A percentile compares a stretch with the other conserved stretches of the same genome.
Evolutionary conservation across 1,284 basidiomycete species (phyloP).

Genomic region (Cutaneotrichosporon sp.): DNA sequence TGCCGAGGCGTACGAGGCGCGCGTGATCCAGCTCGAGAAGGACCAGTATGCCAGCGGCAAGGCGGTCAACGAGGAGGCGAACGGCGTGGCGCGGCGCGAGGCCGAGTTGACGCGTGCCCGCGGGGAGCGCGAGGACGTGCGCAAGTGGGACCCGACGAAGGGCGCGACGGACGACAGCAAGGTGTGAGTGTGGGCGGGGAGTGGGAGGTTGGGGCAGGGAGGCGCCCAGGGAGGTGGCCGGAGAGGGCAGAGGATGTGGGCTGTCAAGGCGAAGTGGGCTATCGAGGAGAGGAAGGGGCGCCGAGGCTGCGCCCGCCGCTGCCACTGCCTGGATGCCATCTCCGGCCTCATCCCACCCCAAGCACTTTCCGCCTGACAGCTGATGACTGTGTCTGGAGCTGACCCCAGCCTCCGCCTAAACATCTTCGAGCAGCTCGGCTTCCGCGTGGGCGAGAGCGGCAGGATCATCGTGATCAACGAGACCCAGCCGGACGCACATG

Average conservation of each 20-base stretch:
- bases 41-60: slow-evolving; percentile 43
- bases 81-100: slow-evolving; percentile 37
- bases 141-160: slow-evolving; percentile 31
- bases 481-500: slow-evolving; percentile 40
- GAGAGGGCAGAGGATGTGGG: too few species aligned
- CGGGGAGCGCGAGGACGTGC: slow-evolving; percentile 39
- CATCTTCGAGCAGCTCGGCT: slow-evolving; percentile 41
- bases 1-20: slow-evolving; percentile 38
- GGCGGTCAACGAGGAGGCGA: slow-evolving; percentile 45
- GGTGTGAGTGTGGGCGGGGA: slow-evolving; percentile 32
- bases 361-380: not conserved
- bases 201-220: too few species aligned
- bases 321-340: too few species aligned
- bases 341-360: not conserved
- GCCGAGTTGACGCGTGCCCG: slow-evolving; percentile 40
- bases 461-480: slow-evolving; percentile 50
- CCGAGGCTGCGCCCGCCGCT: too few species aligned
- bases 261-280: too few species aligned
- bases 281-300: too few species aligned
- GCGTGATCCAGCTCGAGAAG: slow-evolving; percentile 39
- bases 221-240: too few species aligned
- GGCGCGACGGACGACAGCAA: slow-evolving; percentile 35
- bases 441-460: slow-evolving; percentile 31
- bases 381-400: not conserved
- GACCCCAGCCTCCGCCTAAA: slow-evolving; percentile 39